Evolutionary conservation across 192 early-diverging fungal species (phyloP), one percentile per base, ranked within the genome.

Genomic region (Phlyctochytrium arcticum): DNA sequence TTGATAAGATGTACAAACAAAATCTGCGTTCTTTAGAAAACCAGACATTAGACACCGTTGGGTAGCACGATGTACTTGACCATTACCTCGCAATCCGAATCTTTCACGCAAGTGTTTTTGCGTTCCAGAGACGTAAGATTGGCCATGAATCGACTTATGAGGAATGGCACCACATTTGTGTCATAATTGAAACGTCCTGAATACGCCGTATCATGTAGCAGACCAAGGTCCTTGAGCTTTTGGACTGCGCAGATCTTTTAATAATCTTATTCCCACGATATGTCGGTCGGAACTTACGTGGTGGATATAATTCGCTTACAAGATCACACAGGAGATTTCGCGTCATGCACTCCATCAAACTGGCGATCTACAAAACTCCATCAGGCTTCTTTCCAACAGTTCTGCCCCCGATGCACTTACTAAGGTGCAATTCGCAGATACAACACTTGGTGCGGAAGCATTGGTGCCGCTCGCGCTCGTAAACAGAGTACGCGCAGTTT

Each of bases 301-400:
- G 50, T 27, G 50, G 50, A 15, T 30, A 53, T 17, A 53, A 30
- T 30, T 29, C 30, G 5, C 23, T 27, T 17, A 65, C 29, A 1
- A 60, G 23, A 0, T 55, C 17, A 58, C 90, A 92, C 0, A 86
- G 83, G 35, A 82, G 76, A 61, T 90, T 90, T n/a, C 60, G 35
- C 0, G 86, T 78, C 57, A 90, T 68, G 55, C 90, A 92, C 10
- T 71, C 69, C 42, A 88, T 69, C 48, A 90, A 53, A 26, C 75
- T 61, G 0, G 56, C 30, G 36, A 79, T 48, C 68, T 70, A n/a
- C n/a, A n/a, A n/a, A n/a, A n/a, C n/a, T n/a, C n/a, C n/a, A n/a
- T n/a, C n/a, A n/a, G n/a, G n/a, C n/a, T n/a, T n/a, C n/a, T n/a
- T n/a, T n/a, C n/a, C n/a, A n/a, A n/a, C n/a, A n/a, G n/a, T n/a